phyloP scores from a whole-genome alignment of 1,284 basidiomycete genomes.

The Cutaneotrichosporon cyanovorans region DNA sequence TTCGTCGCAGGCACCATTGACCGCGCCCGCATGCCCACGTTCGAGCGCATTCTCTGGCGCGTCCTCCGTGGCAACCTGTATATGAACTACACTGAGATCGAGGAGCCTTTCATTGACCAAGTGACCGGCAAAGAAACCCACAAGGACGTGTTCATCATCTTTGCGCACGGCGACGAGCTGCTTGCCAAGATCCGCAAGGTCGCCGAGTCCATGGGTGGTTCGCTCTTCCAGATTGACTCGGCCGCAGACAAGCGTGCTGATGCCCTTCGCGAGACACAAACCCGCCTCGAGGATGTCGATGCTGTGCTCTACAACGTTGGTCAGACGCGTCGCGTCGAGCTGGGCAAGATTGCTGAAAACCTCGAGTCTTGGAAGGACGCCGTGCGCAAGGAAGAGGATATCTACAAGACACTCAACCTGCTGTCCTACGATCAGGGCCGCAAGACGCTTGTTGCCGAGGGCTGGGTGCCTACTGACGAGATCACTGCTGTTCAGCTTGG shows the following conservation, averaged over 20 bases:
- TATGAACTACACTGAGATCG: slow-evolving; percentile 97
- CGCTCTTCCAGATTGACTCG: slow-evolving; percentile 90
- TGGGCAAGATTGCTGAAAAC: slow-evolving; percentile 77
- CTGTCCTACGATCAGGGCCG: slow-evolving; percentile 89
- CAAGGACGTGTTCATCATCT: slow-evolving; percentile 99
- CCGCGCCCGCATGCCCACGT: slow-evolving; percentile 80
- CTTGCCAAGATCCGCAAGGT: slow-evolving; percentile 97
- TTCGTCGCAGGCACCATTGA: slow-evolving; percentile 98
- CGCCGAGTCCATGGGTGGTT: slow-evolving; percentile 95
- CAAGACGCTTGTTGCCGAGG: slow-evolving; percentile 94
- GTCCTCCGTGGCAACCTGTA: slow-evolving; percentile 96
- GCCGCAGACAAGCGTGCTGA: slow-evolving; percentile 87
- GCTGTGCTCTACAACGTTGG: slow-evolving; percentile 85
- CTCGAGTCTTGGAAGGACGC: slow-evolving; percentile 89
- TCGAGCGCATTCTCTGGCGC: slow-evolving; percentile 97
- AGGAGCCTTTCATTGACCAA: slow-evolving; percentile 84
- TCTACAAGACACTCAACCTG: slow-evolving; percentile 88
- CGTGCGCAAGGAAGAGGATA: slow-evolving; percentile 88
- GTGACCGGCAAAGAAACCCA: slow-evolving; percentile 69
- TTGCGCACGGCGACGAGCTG: slow-evolving; percentile 89
- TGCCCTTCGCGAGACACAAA: slow-evolving; percentile 78
- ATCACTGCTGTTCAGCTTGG: slow-evolving; percentile 80
- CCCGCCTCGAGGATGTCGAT: slow-evolving; percentile 86
- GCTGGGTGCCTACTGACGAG: slow-evolving; percentile 92
- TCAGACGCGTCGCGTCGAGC: slow-evolving; percentile 73